These are phyloP conservation scores for Moesziomyces aphidis DNA, from an alignment of 1,284 basidiomycete genomes.

Conservation along the genomic window DNA sequence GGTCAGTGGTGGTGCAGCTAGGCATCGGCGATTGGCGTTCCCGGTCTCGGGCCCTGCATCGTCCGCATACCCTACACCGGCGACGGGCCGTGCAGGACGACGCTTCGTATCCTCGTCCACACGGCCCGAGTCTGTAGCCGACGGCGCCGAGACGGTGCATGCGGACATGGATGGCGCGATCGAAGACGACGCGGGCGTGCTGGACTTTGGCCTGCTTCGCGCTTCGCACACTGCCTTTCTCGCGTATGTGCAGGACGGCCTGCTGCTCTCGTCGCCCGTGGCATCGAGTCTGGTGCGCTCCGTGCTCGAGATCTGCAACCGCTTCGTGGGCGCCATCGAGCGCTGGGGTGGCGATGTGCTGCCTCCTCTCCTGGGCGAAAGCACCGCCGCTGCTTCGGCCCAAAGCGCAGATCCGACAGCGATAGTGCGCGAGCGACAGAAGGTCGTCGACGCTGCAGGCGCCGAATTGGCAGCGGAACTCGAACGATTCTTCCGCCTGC, in stretches of 20 bases:
- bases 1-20: constrained; percentile 4
- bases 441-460: constrained; percentile 78
- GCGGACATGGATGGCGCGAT: constrained; percentile 47
- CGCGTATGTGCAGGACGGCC: constrained; percentile 81
- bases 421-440: constrained; percentile 76
- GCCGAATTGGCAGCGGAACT: constrained; percentile 71
- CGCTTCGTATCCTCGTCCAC: constrained; percentile 36
- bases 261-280: constrained; percentile 77
- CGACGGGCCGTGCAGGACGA: constrained; percentile 18
- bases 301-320: constrained; percentile 83
- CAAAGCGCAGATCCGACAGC: constrained; percentile 72
- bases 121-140: constrained; percentile 28
- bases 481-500: constrained; percentile 33
- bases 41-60: constrained; percentile 43
- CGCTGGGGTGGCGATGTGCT: constrained; percentile 92
- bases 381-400: constrained; percentile 69
- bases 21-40: constrained; percentile 23
- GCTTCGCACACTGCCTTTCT: constrained; percentile 83
- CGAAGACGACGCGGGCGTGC: constrained; percentile 8
- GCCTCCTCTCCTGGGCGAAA: constrained; percentile 83
- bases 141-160: constrained; percentile 28
- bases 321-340: constrained; percentile 81
- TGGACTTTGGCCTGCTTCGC: constrained; percentile 84
- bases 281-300: constrained; percentile 75
- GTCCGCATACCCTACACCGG: constrained; percentile 5